Base-by-base conservation (phyloP, 371 early-diverging fungal species). In the Mucor plumbeus region DNA sequence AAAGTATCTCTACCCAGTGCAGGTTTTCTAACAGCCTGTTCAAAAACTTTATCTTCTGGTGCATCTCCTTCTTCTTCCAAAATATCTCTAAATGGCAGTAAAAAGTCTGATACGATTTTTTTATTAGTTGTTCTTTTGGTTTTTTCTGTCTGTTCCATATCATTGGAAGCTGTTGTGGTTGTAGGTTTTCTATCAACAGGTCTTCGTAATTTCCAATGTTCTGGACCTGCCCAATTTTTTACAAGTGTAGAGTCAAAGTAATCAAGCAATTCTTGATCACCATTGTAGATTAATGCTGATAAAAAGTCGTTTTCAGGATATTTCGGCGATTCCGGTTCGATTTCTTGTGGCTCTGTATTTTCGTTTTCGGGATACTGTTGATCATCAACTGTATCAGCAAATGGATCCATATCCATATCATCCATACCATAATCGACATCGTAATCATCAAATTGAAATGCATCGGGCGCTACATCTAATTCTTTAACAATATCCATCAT, bases 171-270 rank as follows among this genome's bases (percentile, higher is more conserved):
- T 10, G 59, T 48, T 36, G 40, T 58, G 0, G 19, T 35, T 7
- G 26, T 15, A 1, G 54, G 34, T 36, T 8, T 61, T 31, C 44
- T 43, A 8, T 65, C 47, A 8, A 71, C 77, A 15, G 82, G 66
- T 44, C 81, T 81, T 57, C 87, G 82, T 44, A 94, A 70, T 57
- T 91, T 94, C 97, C 97, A 98, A 76, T 94, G 94, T 67, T 92
- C 95, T 17, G 97, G 96, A 10, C 97, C 97, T 15, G 97, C 97
- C 98, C 98, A 98, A 57, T 90, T 89, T 57, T 90, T 87, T 61
- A 85, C 66, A 63, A 94, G 84, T 7, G 88, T 88, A 9, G 88
- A 72, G 78, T 97, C 97, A 84, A 97, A 97, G 74, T 97, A 97
- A 35, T 92, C 89, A 66, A 94, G 93, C 65, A 93, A 74, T 41